phyloP scores from a whole-genome alignment of 306 rosid genomes.

The Fragaria nilgerrensis region DNA sequence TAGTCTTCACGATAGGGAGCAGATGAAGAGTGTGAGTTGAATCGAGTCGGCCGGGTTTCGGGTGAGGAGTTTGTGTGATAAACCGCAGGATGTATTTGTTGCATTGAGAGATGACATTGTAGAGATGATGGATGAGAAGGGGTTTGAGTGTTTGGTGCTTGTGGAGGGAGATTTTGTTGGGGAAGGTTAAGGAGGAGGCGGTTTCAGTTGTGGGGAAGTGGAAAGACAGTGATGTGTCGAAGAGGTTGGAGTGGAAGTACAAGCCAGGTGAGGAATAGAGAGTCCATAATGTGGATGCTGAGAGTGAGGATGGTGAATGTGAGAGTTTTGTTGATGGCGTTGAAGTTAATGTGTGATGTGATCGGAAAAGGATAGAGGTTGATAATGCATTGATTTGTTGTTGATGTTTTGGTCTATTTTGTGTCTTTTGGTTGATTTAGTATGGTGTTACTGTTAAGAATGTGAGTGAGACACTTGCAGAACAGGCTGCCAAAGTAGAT shows the following conservation, averaged over 20 bases:
- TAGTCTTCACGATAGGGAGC: slow-evolving; percentile 71
- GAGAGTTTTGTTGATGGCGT: slow-evolving; percentile 29
- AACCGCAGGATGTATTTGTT: slow-evolving; percentile 36
- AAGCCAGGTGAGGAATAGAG: slow-evolving; percentile 46
- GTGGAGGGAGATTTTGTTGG: slow-evolving; percentile 79
- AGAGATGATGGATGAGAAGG: slow-evolving; percentile 62
- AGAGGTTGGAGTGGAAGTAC: slow-evolving; percentile 80
- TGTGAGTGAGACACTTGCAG: slow-evolving; percentile 77
- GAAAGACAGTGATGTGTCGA: slow-evolving; percentile 74
- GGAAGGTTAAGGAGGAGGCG: slow-evolving; percentile 75
- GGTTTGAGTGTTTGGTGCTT: slow-evolving; percentile 70
- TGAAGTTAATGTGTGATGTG: too few relatives aligned
- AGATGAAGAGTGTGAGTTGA: slow-evolving; percentile 57
- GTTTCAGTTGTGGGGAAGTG: slow-evolving; percentile 63
- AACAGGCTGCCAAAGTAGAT: slow-evolving; percentile 63
- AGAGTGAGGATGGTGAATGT: slow-evolving; percentile 34
- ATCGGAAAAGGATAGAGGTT: too few relatives aligned
- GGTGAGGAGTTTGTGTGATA: slow-evolving; percentile 40
- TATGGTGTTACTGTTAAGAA: slow-evolving; percentile 89
- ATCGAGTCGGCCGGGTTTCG: slow-evolving; percentile 80
- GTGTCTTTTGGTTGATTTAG: slow-evolving; percentile 31
- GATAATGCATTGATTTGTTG: neutral
- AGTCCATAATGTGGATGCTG: slow-evolving; percentile 11
- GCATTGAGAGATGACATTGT: slow-evolving; percentile 56
- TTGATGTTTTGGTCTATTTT: neutral